Conservation (phyloP, 192 early-diverging fungal genomes). For the Diversispora eburnea region DNA sequence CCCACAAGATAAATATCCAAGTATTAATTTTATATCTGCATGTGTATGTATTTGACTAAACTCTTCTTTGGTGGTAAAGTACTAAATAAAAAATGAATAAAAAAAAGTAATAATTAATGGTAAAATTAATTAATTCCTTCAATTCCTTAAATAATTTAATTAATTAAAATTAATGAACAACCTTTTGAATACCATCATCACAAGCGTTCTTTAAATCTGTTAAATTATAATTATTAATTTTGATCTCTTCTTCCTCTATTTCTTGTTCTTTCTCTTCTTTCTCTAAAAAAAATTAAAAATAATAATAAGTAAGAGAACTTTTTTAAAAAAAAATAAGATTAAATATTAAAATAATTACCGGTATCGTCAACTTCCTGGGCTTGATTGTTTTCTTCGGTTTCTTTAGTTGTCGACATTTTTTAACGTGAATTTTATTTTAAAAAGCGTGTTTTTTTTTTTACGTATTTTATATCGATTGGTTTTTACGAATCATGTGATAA, state of each 20-base stretch:
- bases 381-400: too few species aligned
- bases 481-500: too few species aligned
- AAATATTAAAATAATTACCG: too few species aligned
- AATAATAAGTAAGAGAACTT: too few species aligned
- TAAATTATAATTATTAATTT: constrained; percentile 41
- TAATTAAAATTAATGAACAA: constrained; percentile 23
- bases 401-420: too few species aligned
- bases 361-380: too few species aligned
- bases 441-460: too few species aligned
- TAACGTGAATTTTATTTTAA: too few species aligned
- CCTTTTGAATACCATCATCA: constrained; percentile 60
- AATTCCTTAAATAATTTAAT: not conserved
- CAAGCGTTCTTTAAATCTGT: constrained; percentile 58
- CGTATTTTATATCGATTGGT: too few species aligned
- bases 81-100: constrained; percentile 31
- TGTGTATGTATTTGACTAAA: constrained; percentile 76
- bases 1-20: constrained; percentile 72
- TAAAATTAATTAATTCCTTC: not conserved
- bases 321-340: too few species aligned
- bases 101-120: not conserved
- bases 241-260: constrained; percentile 27
- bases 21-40: constrained; percentile 73
- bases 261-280: not conserved
- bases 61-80: constrained; percentile 40
- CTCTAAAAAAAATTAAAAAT: not conserved